Evolutionary conservation across 2,329 filamentous ascomycete species (phyloP).

Genomic region (Nemania serpens): DNA sequence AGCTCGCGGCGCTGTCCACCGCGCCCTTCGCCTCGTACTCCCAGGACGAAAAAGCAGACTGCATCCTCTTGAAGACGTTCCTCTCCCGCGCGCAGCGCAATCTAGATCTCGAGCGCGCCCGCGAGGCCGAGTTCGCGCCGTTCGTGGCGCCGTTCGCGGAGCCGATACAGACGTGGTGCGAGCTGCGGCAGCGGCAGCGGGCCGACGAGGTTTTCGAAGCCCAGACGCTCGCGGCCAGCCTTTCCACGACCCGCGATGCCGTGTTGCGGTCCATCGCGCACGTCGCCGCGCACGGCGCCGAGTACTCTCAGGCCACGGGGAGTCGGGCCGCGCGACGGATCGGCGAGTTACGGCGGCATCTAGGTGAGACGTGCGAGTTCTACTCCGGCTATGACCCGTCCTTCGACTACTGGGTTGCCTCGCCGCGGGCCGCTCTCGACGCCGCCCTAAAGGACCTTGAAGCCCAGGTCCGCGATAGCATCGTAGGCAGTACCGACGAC

Average conservation of each 20-base stretch:
- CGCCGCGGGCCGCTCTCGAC: conserved; percentile 50
- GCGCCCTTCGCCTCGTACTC: conserved; percentile 44
- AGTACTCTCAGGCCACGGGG: conserved; percentile 49
- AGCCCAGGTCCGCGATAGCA: conserved; percentile 42
- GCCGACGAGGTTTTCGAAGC: conserved; percentile 50
- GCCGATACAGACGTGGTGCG: conserved; percentile 50
- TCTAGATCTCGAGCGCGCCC: conserved; percentile 46
- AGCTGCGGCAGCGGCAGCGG: conserved; percentile 48
- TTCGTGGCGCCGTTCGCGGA: conserved; percentile 52
- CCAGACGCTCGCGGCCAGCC: conserved; percentile 47
- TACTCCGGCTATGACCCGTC: conserved; percentile 60
- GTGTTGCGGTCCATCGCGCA: conserved; percentile 42
- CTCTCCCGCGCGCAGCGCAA: conserved; percentile 45
- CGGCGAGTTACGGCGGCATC: conserved; percentile 45
- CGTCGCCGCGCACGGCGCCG: conserved; percentile 42
- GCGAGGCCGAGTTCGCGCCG: conserved; percentile 44
- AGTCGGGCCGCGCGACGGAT: conserved; percentile 53
- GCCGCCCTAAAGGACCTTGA: conserved; percentile 46
- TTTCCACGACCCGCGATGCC: conserved; percentile 44
- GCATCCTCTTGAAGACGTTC: conserved; percentile 54
- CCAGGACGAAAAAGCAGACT: conserved; percentile 55
- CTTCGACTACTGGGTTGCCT: conserved; percentile 61
- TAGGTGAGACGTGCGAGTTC: conserved; percentile 55
- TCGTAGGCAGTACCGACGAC: conserved; percentile 47
- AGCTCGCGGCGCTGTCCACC: conserved; percentile 46